phyloP scores from a whole-genome alignment of 371 early-diverging fungal species.

The Mortierella sp. region DNA sequence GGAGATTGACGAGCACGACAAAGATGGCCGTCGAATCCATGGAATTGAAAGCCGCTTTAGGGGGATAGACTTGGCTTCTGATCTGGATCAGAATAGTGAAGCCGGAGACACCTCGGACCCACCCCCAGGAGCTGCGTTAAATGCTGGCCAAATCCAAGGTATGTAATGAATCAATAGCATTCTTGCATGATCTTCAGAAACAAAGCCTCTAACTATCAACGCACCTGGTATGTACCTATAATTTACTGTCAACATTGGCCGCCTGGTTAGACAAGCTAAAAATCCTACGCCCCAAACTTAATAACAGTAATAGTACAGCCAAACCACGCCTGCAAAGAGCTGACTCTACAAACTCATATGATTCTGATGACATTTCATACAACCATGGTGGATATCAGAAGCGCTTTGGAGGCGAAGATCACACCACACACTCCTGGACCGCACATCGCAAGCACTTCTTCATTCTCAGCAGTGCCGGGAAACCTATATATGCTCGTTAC shows the following conservation, averaged over 20 bases:
- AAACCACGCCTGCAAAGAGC: slow-evolving; percentile 26
- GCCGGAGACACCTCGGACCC: slow-evolving; percentile 28
- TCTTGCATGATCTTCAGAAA: background rate
- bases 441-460: slow-evolving; percentile 85
- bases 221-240: background rate
- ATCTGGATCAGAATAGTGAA: slow-evolving; percentile 35
- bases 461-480: slow-evolving; percentile 89
- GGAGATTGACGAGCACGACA: slow-evolving; percentile 45
- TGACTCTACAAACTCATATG: slow-evolving; percentile 34
- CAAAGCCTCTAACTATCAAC: too few species aligned
- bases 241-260: background rate
- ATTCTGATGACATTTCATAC: slow-evolving; percentile 54
- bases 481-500: slow-evolving; percentile 88
- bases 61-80: slow-evolving; percentile 11
- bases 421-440: slow-evolving; percentile 62
- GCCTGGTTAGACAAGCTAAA: slow-evolving; percentile 38
- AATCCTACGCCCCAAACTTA: slow-evolving; percentile 26
- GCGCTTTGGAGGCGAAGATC: slow-evolving; percentile 51
- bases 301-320: slow-evolving; percentile 11
- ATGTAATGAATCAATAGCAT: background rate
- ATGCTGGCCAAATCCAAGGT: slow-evolving; percentile 39
- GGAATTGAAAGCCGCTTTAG: slow-evolving; percentile 26
- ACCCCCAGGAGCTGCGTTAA: slow-evolving; percentile 21
- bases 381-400: slow-evolving; percentile 54
- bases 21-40: slow-evolving; percentile 29